Evolutionary conservation across 108 stramenopile genomes (phyloP).

Genomic region (Nitzschia sp.): DNA sequence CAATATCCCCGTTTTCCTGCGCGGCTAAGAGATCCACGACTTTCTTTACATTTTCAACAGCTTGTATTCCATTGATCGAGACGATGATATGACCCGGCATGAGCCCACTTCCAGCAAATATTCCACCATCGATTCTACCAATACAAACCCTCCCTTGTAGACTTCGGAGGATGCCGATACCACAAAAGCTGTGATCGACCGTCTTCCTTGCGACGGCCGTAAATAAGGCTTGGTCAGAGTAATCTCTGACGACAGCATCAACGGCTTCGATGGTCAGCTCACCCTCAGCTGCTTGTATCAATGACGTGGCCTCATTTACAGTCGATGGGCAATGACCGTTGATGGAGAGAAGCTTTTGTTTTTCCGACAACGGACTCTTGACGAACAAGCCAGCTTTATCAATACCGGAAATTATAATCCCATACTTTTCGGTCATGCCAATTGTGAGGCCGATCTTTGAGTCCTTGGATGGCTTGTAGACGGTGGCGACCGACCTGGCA

Average conservation of each 20-base stretch:
- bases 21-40: not conserved
- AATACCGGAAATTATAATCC: not conserved
- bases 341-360: slow-evolving; percentile 1
- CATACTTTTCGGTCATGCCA: not conserved
- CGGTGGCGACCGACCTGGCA: not conserved
- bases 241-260: not conserved
- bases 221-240: not conserved
- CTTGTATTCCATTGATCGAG: not conserved
- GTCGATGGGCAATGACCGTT: slow-evolving; percentile 1
- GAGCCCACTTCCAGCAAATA: not conserved
- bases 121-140: not conserved
- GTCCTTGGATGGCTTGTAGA: not conserved
- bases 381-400: not conserved
- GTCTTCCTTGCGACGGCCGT: not conserved
- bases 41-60: not conserved
- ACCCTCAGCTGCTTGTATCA: not conserved
- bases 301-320: not conserved
- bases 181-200: not conserved
- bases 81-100: not conserved
- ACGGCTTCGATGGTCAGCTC: not conserved
- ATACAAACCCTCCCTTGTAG: not conserved
- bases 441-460: not conserved
- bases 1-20: not conserved
- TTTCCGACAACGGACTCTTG: not conserved
- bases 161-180: not conserved